Conservation (phyloP, 1,139 yeast species). For the Sugiyamaella novakii region DNA sequence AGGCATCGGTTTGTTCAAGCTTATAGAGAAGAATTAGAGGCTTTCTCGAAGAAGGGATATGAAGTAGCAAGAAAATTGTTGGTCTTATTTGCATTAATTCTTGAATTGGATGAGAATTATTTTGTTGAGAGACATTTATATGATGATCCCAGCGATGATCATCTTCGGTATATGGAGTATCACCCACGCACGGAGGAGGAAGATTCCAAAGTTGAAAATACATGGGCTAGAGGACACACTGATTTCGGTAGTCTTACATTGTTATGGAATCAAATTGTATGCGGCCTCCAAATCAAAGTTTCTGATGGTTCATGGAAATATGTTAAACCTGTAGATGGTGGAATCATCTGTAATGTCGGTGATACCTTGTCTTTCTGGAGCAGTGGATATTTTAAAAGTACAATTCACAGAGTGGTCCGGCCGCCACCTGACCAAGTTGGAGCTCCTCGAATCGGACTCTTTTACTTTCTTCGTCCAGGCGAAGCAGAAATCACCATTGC, state of each 20-base stretch:
- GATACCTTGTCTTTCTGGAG: conserved; percentile 43
- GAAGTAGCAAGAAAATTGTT: conserved; percentile 36
- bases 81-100: conserved; percentile 41
- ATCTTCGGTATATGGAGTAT: conserved; percentile 44
- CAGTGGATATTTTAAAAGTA: conserved; percentile 42
- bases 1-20: conserved; percentile 21
- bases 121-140: conserved; percentile 31
- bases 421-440: conserved; percentile 42
- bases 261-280: conserved; percentile 43
- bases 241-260: conserved; percentile 42
- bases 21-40: conserved; percentile 22
- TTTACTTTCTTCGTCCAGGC: conserved; percentile 36
- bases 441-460: conserved; percentile 38
- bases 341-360: conserved; percentile 41
- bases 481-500: conserved; percentile 20
- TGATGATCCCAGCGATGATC: conserved; percentile 35
- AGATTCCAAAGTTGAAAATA: conserved; percentile 39
- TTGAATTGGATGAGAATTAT: conserved; percentile 41
- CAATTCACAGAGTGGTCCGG: conserved; percentile 41
- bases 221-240: conserved; percentile 46
- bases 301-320: conserved; percentile 41
- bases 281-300: conserved; percentile 41
- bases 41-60: conserved; percentile 24
- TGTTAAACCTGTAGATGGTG: conserved; percentile 40
- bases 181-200: conserved; percentile 38